Evolutionary conservation across 2,329 filamentous ascomycete species (phyloP), one percentile per base, ranked within the genome.

Genomic region (Trichophyton benhamiae): DNA sequence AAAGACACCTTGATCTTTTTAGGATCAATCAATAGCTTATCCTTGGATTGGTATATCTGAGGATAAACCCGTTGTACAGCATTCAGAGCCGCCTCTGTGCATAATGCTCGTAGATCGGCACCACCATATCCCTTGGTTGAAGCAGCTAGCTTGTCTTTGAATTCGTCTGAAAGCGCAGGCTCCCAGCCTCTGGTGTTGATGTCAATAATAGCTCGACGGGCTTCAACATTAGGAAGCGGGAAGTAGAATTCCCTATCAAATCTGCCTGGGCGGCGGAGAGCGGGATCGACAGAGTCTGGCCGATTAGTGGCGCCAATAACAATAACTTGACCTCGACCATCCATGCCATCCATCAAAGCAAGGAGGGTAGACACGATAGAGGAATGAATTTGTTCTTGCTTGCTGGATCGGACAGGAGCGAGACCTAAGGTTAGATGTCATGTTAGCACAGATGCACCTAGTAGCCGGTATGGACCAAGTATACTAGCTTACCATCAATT

Each of bases 221-320:
- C 91, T 44, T 88, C 84, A 3, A 86, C 80, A 67, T 92, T 89
- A 0, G 94, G 94, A 36, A 99, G 79, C 0, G 94, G 91, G 71
- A 99, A 99, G 77, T 97, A 97, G 69, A 99, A 99, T 73, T 99
- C 95, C 72, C 94, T 82, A 72, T 99, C 94, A 70, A 99, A 99
- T 59, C 94, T 87, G 49, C 94, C 94, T 78, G 96, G 97, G 76
- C 94, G 92, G 78, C 94, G 90, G 62, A 99, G 87, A 62, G 94
- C 94, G 66, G 94, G 94, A 70, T 99, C 94, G 73, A 99, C 96
- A 1, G 94, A 97, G 83, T 97, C 97, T 68, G 94, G 94, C 67
- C 94, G 86, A 83, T 99, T 99, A 69, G 94, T 95, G n/a, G 94
- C 94, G 66, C 94, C 94, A 69, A 99, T 97, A 41, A 99, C 91